phyloP scores from a whole-genome alignment of 768 basidiomycete genomes.

The Mycena indigotica region DNA sequence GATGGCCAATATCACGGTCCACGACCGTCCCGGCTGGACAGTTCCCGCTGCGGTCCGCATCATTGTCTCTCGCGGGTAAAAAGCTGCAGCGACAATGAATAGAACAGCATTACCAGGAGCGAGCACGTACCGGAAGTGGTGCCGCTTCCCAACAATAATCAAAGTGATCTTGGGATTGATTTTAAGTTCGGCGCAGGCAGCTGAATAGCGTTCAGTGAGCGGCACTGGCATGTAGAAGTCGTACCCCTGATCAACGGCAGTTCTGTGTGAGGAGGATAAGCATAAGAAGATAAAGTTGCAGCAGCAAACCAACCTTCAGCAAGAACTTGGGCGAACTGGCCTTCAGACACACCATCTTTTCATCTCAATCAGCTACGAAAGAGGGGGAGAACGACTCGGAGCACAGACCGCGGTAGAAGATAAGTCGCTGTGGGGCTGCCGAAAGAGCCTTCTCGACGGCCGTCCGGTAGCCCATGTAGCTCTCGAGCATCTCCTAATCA shows the following conservation, averaged over 20 bases:
- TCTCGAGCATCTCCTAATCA: slow-evolving; percentile 49
- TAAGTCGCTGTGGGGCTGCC: slow-evolving; percentile 61
- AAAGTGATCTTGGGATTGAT: slow-evolving; percentile 72
- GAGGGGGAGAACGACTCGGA: slow-evolving; percentile 8
- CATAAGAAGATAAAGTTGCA: background rate
- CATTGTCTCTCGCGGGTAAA: slow-evolving; percentile 42
- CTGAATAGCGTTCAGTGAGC: too few relatives aligned
- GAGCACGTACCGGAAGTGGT: slow-evolving; percentile 55
- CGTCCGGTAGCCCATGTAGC: slow-evolving; percentile 60
- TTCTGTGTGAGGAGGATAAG: slow-evolving; percentile 40
- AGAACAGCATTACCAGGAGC: background rate
- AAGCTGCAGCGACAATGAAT: slow-evolving; percentile 29
- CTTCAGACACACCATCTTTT: slow-evolving; percentile 55
- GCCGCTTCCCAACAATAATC: slow-evolving; percentile 77
- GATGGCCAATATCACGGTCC: slow-evolving; percentile 67
- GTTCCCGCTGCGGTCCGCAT: slow-evolving; percentile 69
- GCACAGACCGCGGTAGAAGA: slow-evolving; percentile 67
- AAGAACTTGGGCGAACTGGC: slow-evolving; percentile 53
- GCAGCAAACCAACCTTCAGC: slow-evolving; percentile 46
- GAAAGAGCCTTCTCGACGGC: slow-evolving; percentile 44
- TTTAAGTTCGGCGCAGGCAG: slow-evolving; percentile 57
- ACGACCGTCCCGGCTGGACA: slow-evolving; percentile 77
- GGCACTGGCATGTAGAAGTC: too few relatives aligned
- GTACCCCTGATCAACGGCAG: slow-evolving; percentile 59
- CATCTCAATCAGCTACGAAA: slow-evolving; percentile 27